Percentiles rank a stretch among this genome's conserved stretches.
phyloP scores from a whole-genome alignment of 345 rosid genomes.

The Cardiospermum halicacabum region DNA sequence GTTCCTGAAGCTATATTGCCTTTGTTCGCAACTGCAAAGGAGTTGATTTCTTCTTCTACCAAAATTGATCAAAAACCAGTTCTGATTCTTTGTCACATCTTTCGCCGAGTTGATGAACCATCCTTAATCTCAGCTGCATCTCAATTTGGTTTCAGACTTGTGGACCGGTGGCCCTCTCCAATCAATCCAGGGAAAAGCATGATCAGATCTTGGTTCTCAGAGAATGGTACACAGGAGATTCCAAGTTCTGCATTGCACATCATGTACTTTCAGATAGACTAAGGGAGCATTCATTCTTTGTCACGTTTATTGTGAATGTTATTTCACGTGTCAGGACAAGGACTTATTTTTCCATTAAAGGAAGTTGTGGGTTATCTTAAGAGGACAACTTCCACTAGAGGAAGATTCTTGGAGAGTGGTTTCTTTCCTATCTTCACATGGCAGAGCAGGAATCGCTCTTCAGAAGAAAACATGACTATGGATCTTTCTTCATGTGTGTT shows the following conservation, averaged over 20 bases:
- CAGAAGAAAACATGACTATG: too few species aligned
- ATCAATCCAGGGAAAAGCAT: constrained; percentile 32
- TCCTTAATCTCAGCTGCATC: constrained; percentile 61
- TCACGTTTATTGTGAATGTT: too few species aligned
- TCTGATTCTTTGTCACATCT: constrained; percentile 67
- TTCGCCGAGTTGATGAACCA: constrained; percentile 75
- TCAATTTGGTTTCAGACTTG: constrained; percentile 57
- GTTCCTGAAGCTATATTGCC: constrained; percentile 60
- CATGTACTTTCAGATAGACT: constrained; percentile 53
- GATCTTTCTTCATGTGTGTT: too few species aligned
- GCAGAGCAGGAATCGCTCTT: too few species aligned
- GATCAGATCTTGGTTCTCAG: constrained; percentile 53
- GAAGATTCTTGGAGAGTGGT: too few species aligned
- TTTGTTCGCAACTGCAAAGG: constrained; percentile 69
- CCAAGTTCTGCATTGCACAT: constrained; percentile 64
- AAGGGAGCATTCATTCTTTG: too few species aligned
- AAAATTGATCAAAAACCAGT: constrained; percentile 29
- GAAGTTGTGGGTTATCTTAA: too few species aligned
- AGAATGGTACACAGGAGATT: constrained; percentile 22
- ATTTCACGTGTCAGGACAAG: too few species aligned
- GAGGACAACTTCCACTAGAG: too few species aligned
- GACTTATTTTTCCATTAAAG: too few species aligned
- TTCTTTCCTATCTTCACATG: too few species aligned
- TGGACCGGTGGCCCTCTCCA: constrained; percentile 56
- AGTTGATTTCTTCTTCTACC: constrained; percentile 40